phyloP scores from a whole-genome alignment of 1,284 basidiomycete genomes.

The Moniliella sp. region DNA sequence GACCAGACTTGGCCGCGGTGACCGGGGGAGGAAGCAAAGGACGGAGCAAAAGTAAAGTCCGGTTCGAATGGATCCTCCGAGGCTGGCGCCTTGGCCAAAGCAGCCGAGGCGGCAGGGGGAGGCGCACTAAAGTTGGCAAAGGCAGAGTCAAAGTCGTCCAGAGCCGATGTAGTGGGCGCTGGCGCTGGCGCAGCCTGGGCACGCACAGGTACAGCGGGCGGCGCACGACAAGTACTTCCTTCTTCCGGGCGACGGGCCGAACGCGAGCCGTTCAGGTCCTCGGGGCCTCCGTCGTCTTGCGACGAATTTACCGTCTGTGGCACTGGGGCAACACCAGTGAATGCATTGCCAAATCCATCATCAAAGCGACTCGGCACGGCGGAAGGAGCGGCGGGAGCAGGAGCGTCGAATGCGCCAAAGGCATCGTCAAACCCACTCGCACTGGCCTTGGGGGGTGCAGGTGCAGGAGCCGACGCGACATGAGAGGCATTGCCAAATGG shows the following conservation, averaged over 20 bases:
- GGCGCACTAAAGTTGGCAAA: slow-evolving; percentile 17
- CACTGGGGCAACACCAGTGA: slow-evolving; percentile 38
- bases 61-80: slow-evolving; percentile 17
- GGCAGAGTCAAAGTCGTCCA: slow-evolving; percentile 11
- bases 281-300: slow-evolving; percentile 3
- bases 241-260: too few species aligned
- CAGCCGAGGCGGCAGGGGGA: slow-evolving; percentile 1
- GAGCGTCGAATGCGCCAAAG: too few species aligned
- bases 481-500: slow-evolving; percentile 15
- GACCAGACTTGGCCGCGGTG: not conserved
- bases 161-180: not conserved
- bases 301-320: slow-evolving; percentile 7
- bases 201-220: slow-evolving; percentile 1
- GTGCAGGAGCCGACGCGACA: slow-evolving; percentile 1
- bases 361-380: too few species aligned
- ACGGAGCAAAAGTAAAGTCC: slow-evolving; percentile 26
- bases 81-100: slow-evolving; percentile 6
- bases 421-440: too few species aligned
- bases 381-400: too few species aligned
- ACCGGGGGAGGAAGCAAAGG: slow-evolving; percentile 7
- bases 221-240: slow-evolving; percentile 13
- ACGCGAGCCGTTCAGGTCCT: too few species aligned
- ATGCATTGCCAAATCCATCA: slow-evolving; percentile 44
- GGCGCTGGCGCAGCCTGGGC: not conserved
- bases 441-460: slow-evolving; percentile 1